Evolutionary conservation across 208 protist genomes (phyloP).

Genomic region (Herpetomonas tarakana): DNA sequence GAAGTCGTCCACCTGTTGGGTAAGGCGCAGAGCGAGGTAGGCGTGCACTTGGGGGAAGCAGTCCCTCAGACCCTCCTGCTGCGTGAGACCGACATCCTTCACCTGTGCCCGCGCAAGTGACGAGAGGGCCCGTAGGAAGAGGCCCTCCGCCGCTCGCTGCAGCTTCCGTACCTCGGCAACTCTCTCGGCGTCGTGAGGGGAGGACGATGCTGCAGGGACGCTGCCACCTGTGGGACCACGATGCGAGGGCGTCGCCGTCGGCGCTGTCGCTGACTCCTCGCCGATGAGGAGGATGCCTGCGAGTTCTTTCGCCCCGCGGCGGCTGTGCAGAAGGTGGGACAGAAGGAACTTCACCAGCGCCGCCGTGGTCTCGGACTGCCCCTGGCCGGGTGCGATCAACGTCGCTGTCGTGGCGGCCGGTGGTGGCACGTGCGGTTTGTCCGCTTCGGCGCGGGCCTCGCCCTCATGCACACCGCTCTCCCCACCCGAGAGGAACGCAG

Average conservation of each 20-base stretch:
- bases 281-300: too few relatives aligned
- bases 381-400: too few relatives aligned
- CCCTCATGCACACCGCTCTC: not conserved
- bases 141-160: conserved; percentile 14
- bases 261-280: too few relatives aligned
- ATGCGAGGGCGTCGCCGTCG: too few relatives aligned
- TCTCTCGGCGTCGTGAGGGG: not conserved
- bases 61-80: conserved; percentile 33
- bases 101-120: conserved; percentile 27
- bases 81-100: conserved; percentile 45
- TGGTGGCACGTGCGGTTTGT: too few relatives aligned
- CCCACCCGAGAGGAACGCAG: conserved; percentile 15
- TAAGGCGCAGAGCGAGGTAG: conserved; percentile 29
- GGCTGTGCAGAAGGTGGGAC: too few relatives aligned
- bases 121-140: conserved; percentile 19
- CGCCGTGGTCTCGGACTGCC: too few relatives aligned
- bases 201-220: not conserved
- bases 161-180: not conserved
- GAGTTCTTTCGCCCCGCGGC: too few relatives aligned
- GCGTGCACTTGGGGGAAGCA: conserved; percentile 35
- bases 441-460: too few relatives aligned
- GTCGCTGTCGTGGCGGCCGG: too few relatives aligned
- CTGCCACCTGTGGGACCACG: too few relatives aligned
- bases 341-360: too few relatives aligned
- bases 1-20: conserved; percentile 31